These are phyloP conservation scores for Syzygium jambos DNA, from an alignment of 345 rosid genomes.

Conservation along the genomic window DNA sequence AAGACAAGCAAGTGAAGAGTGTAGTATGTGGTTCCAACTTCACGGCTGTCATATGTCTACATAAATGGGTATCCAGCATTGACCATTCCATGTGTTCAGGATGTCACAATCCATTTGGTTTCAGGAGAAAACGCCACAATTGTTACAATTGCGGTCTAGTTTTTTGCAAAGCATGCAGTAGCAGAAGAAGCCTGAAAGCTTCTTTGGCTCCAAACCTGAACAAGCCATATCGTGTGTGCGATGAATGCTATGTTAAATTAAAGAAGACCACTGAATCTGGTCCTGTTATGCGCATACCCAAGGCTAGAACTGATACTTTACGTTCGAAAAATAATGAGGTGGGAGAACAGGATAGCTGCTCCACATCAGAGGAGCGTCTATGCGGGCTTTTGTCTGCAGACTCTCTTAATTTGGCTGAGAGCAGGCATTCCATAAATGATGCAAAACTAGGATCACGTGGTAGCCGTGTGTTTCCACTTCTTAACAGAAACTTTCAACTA, in stretches of 20 bases:
- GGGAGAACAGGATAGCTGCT: conserved; percentile 29
- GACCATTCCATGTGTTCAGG: conserved; percentile 75
- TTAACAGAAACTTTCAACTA: conserved; percentile 22
- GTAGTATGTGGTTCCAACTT: conserved; percentile 71
- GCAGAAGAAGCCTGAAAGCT: conserved; percentile 70
- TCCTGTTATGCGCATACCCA: conserved; percentile 23
- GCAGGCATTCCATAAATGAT: conserved; percentile 18
- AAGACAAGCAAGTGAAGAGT: conserved; percentile 68
- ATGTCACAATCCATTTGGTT: conserved; percentile 71
- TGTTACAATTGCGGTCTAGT: conserved; percentile 91
- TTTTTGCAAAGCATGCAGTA: conserved; percentile 80
- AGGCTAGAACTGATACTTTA: conserved; percentile 23
- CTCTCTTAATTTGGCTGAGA: conserved; percentile 30
- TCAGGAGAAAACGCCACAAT: conserved; percentile 89
- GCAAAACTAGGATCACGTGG: conserved; percentile 21
- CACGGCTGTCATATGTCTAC: conserved; percentile 68
- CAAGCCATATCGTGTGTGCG: conserved; percentile 87
- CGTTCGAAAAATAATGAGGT: conserved; percentile 21
- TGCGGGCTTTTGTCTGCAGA: conserved; percentile 43
- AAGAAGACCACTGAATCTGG: conserved; percentile 35
- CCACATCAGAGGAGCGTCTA: conserved; percentile 24
- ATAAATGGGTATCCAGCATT: conserved; percentile 54
- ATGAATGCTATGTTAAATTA: conserved; percentile 67
- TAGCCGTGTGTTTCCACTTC: conserved; percentile 25
- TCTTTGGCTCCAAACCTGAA: conserved; percentile 71